phyloP scores from a whole-genome alignment of 2,329 filamentous ascomycete genomes.

The Tolypocladium ovalisporum region DNA sequence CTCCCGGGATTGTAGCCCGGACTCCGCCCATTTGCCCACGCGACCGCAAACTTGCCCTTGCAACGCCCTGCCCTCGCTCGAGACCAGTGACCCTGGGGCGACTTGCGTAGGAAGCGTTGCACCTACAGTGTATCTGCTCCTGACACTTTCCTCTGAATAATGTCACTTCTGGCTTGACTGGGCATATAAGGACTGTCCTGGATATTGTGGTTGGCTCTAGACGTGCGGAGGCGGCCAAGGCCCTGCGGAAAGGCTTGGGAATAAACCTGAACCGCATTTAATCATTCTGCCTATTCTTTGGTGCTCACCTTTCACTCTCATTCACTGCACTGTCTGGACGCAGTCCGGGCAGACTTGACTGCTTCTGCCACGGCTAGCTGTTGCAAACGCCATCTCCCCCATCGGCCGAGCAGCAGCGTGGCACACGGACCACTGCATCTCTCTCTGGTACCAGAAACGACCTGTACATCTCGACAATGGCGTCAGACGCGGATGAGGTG shows the following conservation, averaged over 20 bases:
- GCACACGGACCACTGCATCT: background rate
- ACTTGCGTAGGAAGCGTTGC: conserved; percentile 2
- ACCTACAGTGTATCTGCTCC: background rate
- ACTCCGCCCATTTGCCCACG: background rate
- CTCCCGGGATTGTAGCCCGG: background rate
- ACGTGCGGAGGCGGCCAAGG: conserved; percentile 9
- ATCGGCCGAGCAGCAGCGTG: background rate
- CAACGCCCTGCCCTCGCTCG: background rate
- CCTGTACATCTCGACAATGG: conserved; percentile 24
- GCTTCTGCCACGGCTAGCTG: background rate
- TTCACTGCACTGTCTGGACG: background rate
- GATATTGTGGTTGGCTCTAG: conserved; percentile 13
- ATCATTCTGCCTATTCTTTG: background rate
- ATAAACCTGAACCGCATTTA: conserved; percentile 13
- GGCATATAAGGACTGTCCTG: conserved; percentile 11
- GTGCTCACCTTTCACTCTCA: background rate
- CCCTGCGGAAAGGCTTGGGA: conserved; percentile 13
- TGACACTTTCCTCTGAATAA: conserved; percentile 5
- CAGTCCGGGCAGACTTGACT: background rate
- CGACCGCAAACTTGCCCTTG: background rate
- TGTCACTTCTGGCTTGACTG: conserved; percentile 11
- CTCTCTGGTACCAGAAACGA: background rate
- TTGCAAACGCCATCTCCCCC: background rate
- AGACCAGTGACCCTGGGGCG: background rate
- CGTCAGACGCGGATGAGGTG: conserved; percentile 63